These are phyloP conservation scores for Boletellus ananas DNA, from an alignment of 768 basidiomycete species.

Conservation along the genomic window DNA sequence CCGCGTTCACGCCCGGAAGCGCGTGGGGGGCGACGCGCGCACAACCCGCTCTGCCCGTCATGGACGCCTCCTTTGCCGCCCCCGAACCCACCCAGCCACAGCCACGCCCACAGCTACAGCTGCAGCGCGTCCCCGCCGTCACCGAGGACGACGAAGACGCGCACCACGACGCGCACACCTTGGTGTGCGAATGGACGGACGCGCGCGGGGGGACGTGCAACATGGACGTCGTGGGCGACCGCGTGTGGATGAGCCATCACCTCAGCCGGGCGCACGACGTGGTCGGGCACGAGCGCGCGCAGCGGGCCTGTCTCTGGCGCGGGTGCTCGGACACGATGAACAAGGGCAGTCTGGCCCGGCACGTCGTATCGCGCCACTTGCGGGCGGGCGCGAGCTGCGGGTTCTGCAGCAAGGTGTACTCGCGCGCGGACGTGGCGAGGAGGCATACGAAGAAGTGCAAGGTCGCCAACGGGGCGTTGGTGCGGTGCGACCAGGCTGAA, in stretches of 20 bases:
- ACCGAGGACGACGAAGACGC: neutral
- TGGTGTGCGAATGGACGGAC: conserved; percentile 23
- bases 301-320: conserved; percentile 19
- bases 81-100: neutral
- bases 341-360: conserved; percentile 25
- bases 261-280: conserved; percentile 18
- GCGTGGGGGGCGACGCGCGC: neutral
- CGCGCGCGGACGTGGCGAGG: conserved; percentile 22
- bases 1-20: neutral
- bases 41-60: neutral
- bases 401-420: conserved; percentile 25
- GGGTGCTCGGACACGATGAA: conserved; percentile 24
- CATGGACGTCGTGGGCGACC: conserved; percentile 15
- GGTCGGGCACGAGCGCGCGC: conserved; percentile 16
- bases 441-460: conserved; percentile 28
- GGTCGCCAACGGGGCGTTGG: conserved; percentile 12
- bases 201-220: conserved; percentile 15
- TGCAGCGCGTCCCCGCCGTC: too few relatives aligned
- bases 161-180: conserved; percentile 6
- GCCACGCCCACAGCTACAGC: too few relatives aligned
- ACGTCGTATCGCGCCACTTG: conserved; percentile 23
- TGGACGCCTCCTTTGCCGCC: neutral
- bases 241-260: conserved; percentile 24
- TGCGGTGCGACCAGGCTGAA: neutral
- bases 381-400: conserved; percentile 17